These are phyloP conservation scores for Penicillium griseofulvum DNA, from an alignment of 2,329 filamentous ascomycete species.

Conservation along the genomic window DNA sequence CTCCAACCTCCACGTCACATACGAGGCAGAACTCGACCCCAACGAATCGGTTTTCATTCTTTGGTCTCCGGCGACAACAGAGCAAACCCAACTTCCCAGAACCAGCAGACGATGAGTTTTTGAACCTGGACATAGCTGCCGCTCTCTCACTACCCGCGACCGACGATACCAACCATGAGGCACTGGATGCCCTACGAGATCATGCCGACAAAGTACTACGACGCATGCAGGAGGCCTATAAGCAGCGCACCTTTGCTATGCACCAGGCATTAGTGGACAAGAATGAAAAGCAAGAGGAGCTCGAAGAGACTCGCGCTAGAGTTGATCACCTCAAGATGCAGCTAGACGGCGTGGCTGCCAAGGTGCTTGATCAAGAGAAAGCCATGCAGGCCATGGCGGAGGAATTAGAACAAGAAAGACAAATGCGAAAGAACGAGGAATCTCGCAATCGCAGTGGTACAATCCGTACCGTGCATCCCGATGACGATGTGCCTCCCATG, in stretches of 20 bases:
- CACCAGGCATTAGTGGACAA: conserved; percentile 54
- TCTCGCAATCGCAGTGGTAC: conserved; percentile 35
- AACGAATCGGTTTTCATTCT: conserved; percentile 44
- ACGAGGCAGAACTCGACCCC: conserved; percentile 19
- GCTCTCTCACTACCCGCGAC: conserved; percentile 55
- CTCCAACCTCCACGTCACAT: conserved; percentile 12
- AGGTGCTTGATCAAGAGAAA: conserved; percentile 55
- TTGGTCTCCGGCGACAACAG: conserved; percentile 37
- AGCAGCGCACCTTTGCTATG: conserved; percentile 50
- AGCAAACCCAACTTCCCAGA: conserved; percentile 29
- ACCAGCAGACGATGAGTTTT: conserved; percentile 52
- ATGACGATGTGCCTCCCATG: conserved; percentile 35
- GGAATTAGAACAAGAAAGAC: conserved; percentile 48
- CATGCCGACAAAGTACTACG: conserved; percentile 57
- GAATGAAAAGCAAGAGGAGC: conserved; percentile 58
- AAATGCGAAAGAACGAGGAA: conserved; percentile 39
- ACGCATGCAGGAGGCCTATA: conserved; percentile 58
- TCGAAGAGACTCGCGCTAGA: conserved; percentile 59
- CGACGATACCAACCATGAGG: conserved; percentile 50
- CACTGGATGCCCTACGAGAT: conserved; percentile 56
- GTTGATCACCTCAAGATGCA: conserved; percentile 59
- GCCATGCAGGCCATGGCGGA: conserved; percentile 53
- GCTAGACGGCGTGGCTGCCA: conserved; percentile 58
- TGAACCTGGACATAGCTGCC: conserved; percentile 54
- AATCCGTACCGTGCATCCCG: conserved; percentile 29